Evolutionary conservation across 139 green algal species (phyloP), one percentile per base, ranked within the genome.

Genomic region (Klebsormidium nitens): DNA sequence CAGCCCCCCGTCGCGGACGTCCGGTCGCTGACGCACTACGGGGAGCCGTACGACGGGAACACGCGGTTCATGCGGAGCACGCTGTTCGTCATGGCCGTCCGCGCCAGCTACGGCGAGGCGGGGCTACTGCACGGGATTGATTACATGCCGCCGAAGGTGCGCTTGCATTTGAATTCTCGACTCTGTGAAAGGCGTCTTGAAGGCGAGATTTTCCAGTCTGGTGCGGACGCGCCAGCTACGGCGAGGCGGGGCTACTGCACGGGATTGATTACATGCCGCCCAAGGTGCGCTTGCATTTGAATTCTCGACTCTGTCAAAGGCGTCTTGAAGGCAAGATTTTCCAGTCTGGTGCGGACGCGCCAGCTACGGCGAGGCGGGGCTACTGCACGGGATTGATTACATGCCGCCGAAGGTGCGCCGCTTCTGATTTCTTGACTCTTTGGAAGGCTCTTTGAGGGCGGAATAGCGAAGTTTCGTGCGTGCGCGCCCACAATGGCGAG

Each of bases 121-220:
- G 74, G 58, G 5, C 66, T 74, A 29, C 66, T 74, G n/a, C 66
- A 74, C 57, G 66, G 66, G 17, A 60, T 74, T n/a, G 66, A 74
- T 19, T 75, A 19, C 2, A 75, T 74, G 14, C 66, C 66, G n/a
- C 66, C 66, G 17, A 74, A 74, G 59, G 66, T 74, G 34, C 6
- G 23, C 23, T 55, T n/a, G 23, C 23, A n/a, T 55, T 55, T 55
- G 23, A n/a, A 55, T 55, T 55, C 46, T 23, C 23, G 23, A 55
- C 46, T n/a, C 23, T 55, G 23, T 55, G 23, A 55, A 55, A 23
- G 23, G 46, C 23, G 46, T 55, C 46, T n/a, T 55, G 46, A 23
- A n/a, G n/a, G n/a, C n/a, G n/a, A n/a, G n/a, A n/a, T n/a, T n/a
- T n/a, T n/a, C n/a, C n/a, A n/a, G n/a, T n/a, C n/a, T n/a, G n/a